Evolutionary conservation across 352 stramenopile species (phyloP), one percentile per base, ranked within the genome.

Genomic region (Phytopythium mirpurense): DNA sequence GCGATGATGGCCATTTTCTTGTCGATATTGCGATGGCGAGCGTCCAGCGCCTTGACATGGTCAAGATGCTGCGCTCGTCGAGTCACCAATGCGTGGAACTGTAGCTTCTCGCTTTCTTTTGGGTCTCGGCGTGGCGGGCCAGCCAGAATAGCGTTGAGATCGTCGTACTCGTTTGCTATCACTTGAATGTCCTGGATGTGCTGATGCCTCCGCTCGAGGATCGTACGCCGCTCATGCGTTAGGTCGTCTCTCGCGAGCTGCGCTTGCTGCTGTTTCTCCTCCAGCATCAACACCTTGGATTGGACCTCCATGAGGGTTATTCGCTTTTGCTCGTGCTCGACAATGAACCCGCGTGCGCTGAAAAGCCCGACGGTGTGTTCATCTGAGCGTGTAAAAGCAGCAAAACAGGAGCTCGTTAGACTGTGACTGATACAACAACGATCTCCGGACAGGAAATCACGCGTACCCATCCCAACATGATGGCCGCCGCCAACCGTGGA

Each of bases 71-170:
- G 60, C 1, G 70, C 65, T 59, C 67, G 56, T 5, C 76, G 55
- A 0, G 74, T 72, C 18, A 86, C 68, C 4, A 90, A 44, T 0
- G 66, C 62, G 57, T 90, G 76, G 34, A 90, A 79, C 24, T 84
- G 71, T 24, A 65, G 56, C 12, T 88, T 88, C 41, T 92, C 69
- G 16, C 56, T 38, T 35, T 90, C 79, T 0, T 57, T 76, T 5
- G 82, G 72, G 19, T 92, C 79, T 35, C 82, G 66, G 23, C 82
- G 68, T 4, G 82, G 77, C 0, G 82, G 82, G 6, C 82, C 82
- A 11, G 75, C 77, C 0, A 92, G 62, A 2, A 49, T 8, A 5
- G 60, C 57, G 10, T 68, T 70, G 3, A 89, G 48, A 0, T 86
- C 74, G 8, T 83, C 63, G 38, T 88, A 66, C 24, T 89, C 69